Base-by-base conservation (phyloP, 129 eudicot genomes). In the Flaveria trinervia region DNA sequence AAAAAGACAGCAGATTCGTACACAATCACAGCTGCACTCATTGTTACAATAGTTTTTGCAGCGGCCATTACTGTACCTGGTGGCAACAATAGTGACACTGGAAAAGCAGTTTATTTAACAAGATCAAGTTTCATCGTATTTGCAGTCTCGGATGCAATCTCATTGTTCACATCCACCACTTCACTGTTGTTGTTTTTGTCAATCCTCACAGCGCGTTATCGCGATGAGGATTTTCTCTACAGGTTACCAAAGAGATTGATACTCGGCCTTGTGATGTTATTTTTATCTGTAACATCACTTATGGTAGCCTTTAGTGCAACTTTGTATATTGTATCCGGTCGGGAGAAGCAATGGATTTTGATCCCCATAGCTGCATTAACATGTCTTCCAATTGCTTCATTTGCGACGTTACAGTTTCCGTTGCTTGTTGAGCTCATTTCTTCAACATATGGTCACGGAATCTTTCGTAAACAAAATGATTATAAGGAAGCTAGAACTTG, bases 401-500 rank as follows among this genome's bases (percentile, higher is more conserved):
- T 57, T 16, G 15, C 3, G 16, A 22, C 61, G 13, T 55, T 55
- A 17, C 61, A 55, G 61, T 55, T 55, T 55, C 65, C 65, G 0
- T 57, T 57, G 65, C 65, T 57, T 57, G 65, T 57, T 23, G 65
- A 57, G 65, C 65, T 57, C 65, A 22, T 57, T 57, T 57, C 65
- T 57, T 57, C 65, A 57, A 57, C 65, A 7, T 22, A 57, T 57
- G 65, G 65, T 20, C 33, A 14, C 22, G 15, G 65, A 22, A 57
- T 57, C 65, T 57, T 57, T 57, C 33, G 65, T 11, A 57, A 57
- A 9, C 33, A 57, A 57, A 57, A 9, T 20, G 14, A 20, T 56
- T 17, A 20, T 56, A 9, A 18, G 30, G 10, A 22, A 18, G 65
- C 65, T 2, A 57, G 28, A 22, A 57, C 30, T 18, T 57, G 30